These are phyloP conservation scores for Capillidium rhysosporum DNA, from an alignment of 371 early-diverging fungal species.

Conservation along the genomic window DNA sequence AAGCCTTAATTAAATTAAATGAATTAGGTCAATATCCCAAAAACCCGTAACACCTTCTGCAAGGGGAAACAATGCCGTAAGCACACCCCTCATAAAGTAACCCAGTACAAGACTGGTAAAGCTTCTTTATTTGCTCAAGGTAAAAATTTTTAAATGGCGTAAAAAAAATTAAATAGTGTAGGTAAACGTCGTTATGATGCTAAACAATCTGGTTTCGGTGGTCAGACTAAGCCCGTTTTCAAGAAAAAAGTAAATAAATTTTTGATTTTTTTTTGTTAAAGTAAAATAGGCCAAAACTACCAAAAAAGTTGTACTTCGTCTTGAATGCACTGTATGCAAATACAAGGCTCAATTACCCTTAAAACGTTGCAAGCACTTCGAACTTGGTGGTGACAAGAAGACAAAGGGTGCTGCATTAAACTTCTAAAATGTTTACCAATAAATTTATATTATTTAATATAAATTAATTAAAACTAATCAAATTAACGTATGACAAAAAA, in stretches of 20 bases:
- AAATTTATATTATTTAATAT: too few relatives aligned
- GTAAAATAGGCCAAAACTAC: slow-evolving; percentile 74
- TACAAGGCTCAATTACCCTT: slow-evolving; percentile 83
- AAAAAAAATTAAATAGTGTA: slow-evolving; percentile 10
- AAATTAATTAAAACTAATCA: too few relatives aligned
- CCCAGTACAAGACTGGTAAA: slow-evolving; percentile 99
- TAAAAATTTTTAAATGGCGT: slow-evolving; percentile 19
- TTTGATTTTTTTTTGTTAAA: background rate
- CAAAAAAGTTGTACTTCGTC: slow-evolving; percentile 97
- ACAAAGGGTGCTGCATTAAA: slow-evolving; percentile 25
- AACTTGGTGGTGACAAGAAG: slow-evolving; percentile 99
- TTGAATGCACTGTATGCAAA: slow-evolving; percentile 98
- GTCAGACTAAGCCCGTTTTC: slow-evolving; percentile 98
- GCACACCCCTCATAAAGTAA: slow-evolving; percentile 98
- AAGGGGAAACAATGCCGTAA: slow-evolving; percentile 88
- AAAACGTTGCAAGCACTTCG: slow-evolving; percentile 99
- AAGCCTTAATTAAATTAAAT: too few relatives aligned
- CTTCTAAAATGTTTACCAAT: slow-evolving; percentile 7
- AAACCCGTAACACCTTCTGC: slow-evolving; percentile 54
- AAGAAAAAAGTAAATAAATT: slow-evolving; percentile 33
- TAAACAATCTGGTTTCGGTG: slow-evolving; percentile 93
- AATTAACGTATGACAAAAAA: too few relatives aligned
- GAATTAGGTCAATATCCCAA: slow-evolving; percentile 18
- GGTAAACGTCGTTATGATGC: slow-evolving; percentile 70
- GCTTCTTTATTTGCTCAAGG: slow-evolving; percentile 95